Conservation (phyloP, 2,329 filamentous ascomycete species). For the Cadophora sp. region DNA sequence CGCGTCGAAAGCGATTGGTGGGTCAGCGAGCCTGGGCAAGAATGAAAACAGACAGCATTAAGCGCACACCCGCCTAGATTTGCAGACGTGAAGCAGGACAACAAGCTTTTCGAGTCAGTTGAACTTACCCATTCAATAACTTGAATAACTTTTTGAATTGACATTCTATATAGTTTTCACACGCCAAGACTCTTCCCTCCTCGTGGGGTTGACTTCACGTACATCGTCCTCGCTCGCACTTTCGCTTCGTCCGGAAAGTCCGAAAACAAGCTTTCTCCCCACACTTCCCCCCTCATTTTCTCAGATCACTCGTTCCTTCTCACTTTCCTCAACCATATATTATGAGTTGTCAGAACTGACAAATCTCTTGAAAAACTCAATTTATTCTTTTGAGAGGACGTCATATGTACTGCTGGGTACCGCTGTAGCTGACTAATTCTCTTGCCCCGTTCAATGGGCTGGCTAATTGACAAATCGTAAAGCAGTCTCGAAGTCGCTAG, state of each 20-base stretch:
- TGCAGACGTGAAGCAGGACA: no score
- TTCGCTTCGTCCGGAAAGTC: neutral
- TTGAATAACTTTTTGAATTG: no score
- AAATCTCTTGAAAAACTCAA: neutral
- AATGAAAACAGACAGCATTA: no score
- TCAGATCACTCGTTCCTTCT: neutral
- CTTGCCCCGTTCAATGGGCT: neutral
- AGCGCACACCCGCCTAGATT: no score
- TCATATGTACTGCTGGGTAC: neutral
- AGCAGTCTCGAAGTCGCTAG: neutral
- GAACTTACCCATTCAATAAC: no score
- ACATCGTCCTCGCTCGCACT: neutral
- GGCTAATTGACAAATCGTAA: neutral
- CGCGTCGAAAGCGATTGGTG: no score
- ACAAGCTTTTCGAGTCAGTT: no score
- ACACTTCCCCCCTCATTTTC: neutral
- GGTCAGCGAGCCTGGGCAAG: no score
- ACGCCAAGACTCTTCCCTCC: no score
- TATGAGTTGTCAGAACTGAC: neutral
- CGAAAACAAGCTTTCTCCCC: neutral
- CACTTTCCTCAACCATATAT: neutral
- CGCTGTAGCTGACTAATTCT: neutral
- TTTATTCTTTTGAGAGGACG: neutral
- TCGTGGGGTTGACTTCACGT: neutral
- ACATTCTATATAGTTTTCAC: no score